Evolutionary conservation across 495 filamentous ascomycete genomes (phyloP).

Genomic region (Talaromyces nanjingensis): DNA sequence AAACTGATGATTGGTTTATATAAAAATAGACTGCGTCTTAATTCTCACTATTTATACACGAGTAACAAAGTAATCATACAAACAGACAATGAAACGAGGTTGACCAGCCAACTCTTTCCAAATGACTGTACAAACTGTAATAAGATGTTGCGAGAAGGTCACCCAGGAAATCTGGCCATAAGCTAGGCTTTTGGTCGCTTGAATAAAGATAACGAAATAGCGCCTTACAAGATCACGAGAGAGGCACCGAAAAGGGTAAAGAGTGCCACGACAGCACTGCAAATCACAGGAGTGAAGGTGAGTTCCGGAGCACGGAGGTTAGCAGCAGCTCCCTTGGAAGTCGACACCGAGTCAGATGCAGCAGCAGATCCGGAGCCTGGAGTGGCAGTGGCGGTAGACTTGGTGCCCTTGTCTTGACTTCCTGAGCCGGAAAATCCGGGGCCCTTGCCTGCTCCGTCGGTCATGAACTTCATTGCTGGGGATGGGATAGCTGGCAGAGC

Average conservation of each 20-base stretch:
- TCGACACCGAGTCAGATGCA: slow-evolving; percentile 24
- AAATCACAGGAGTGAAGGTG: slow-evolving; percentile 46
- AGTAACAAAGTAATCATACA: neutral
- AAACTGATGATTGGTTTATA: neutral
- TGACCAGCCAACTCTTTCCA: slow-evolving; percentile 4
- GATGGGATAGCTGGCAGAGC: slow-evolving; percentile 70
- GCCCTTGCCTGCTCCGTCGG: slow-evolving; percentile 63
- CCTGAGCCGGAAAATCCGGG: slow-evolving; percentile 65
- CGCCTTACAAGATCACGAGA: slow-evolving; percentile 35
- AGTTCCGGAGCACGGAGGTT: slow-evolving; percentile 35
- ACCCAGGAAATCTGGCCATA: neutral
- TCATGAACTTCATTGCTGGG: slow-evolving; percentile 62
- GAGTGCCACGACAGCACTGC: slow-evolving; percentile 46
- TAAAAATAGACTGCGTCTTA: neutral
- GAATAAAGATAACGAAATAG: neutral
- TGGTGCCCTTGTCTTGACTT: slow-evolving; percentile 59
- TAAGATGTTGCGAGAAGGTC: too few species aligned
- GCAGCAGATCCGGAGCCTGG: slow-evolving; percentile 50
- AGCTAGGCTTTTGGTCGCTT: neutral
- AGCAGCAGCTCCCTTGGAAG: slow-evolving; percentile 38
- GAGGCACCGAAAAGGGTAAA: slow-evolving; percentile 61
- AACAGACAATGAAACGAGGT: neutral
- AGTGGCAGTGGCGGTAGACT: slow-evolving; percentile 55
- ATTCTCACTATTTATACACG: neutral
- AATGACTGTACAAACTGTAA: neutral